Percentiles rank a stretch among this genome's conserved stretches.
These are phyloP conservation scores for Diaporthe caulivora DNA, from an alignment of 2,329 filamentous ascomycete species.

Conservation along the genomic window DNA sequence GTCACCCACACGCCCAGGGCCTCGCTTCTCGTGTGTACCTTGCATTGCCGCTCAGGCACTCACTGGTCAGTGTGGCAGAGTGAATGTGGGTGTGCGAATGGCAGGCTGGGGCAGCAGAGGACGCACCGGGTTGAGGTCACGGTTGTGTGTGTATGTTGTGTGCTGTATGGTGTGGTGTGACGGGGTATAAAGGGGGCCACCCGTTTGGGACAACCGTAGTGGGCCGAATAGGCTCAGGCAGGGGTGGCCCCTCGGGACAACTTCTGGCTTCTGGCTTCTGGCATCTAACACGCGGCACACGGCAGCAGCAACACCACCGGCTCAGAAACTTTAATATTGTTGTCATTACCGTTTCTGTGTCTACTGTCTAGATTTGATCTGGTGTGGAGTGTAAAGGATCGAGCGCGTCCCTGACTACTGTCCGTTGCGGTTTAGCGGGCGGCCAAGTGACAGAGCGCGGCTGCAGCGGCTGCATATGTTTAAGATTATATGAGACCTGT, in stretches of 20 bases:
- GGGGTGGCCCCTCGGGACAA: neutral
- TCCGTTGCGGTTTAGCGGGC: neutral
- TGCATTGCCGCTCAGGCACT: slow-evolving; percentile 12
- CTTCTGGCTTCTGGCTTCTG: neutral
- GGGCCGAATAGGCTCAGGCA: neutral
- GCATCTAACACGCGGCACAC: neutral
- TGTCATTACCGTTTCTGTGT: neutral
- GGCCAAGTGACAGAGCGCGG: slow-evolving; percentile 7
- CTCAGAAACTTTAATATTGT: neutral
- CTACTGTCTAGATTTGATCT: neutral
- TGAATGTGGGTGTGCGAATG: slow-evolving; percentile 10
- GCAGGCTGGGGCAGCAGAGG: neutral
- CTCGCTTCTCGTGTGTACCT: neutral
- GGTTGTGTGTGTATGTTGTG: neutral
- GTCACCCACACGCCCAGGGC: neutral
- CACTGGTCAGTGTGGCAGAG: neutral
- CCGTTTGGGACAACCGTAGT: slow-evolving; percentile 8
- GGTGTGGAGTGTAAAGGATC: neutral
- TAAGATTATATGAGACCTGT: slow-evolving; percentile 26
- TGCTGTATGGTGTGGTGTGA: neutral
- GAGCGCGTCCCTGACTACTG: neutral
- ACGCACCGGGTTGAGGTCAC: neutral
- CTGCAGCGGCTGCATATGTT: slow-evolving; percentile 22
- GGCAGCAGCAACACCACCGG: neutral
- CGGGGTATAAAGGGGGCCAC: neutral